Percentiles rank a stretch among this genome's conserved stretches.
Conservation (phyloP, 768 basidiomycete genomes). For the Stropharia rugosoannulata region DNA sequence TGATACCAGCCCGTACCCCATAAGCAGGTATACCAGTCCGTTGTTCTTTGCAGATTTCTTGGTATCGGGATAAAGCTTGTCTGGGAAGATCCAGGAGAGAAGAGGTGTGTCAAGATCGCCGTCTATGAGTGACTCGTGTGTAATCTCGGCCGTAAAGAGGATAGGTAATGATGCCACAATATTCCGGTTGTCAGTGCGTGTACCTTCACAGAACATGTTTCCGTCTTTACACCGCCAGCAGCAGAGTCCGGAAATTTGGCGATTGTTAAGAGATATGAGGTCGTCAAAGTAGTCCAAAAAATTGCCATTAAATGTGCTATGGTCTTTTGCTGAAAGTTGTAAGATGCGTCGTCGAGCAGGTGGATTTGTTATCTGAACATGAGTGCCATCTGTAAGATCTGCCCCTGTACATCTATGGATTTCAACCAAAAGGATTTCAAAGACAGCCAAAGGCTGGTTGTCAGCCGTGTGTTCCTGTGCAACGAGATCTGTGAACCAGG, state of each 20-base stretch:
- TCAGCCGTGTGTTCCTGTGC: background rate
- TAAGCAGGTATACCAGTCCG: conserved; percentile 21
- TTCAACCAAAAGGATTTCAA: conserved; percentile 1
- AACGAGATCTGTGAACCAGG: conserved; percentile 6
- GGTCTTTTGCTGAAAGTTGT: background rate
- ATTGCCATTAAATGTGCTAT: conserved; percentile 1
- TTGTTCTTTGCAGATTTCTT: background rate
- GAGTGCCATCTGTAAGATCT: background rate
- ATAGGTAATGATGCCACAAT: conserved; percentile 20
- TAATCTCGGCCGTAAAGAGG: conserved; percentile 17
- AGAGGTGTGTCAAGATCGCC: background rate
- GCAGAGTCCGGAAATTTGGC: background rate
- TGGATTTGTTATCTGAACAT: background rate
- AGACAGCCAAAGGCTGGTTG: background rate
- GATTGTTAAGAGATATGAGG: background rate
- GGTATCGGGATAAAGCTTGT: conserved; percentile 11
- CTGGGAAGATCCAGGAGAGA: conserved; percentile 21
- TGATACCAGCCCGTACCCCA: conserved; percentile 21
- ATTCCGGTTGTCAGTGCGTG: conserved; percentile 6
- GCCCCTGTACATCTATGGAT: background rate
- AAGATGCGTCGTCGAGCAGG: background rate
- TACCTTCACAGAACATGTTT: conserved; percentile 14
- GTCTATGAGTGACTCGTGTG: background rate
- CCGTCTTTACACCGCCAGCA: conserved; percentile 21
- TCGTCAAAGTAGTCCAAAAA: background rate